These are phyloP conservation scores for Calonectria pauciramosa DNA, from an alignment of 2,329 filamentous ascomycete genomes.

Conservation along the genomic window DNA sequence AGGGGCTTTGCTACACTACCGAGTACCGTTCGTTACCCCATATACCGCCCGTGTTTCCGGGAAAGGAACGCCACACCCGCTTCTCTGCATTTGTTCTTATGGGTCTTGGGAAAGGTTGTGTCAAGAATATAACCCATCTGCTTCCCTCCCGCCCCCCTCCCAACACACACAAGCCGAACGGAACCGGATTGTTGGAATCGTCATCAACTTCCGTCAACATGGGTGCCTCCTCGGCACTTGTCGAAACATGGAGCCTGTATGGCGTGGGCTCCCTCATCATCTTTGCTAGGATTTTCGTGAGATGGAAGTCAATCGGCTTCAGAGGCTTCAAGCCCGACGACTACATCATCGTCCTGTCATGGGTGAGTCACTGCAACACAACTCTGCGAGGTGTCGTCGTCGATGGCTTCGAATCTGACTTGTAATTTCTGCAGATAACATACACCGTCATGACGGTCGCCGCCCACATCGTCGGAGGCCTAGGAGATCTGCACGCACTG, in stretches of 20 bases:
- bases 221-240: constrained; percentile 21
- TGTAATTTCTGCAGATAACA: neutral
- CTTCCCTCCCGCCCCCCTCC: neutral
- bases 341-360: constrained; percentile 32
- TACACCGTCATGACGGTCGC: constrained; percentile 35
- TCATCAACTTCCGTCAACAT: neutral
- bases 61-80: neutral
- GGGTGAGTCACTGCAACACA: constrained; percentile 18
- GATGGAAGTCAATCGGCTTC: constrained; percentile 27
- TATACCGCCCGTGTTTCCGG: constrained; percentile 10
- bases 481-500: constrained; percentile 29
- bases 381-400: neutral
- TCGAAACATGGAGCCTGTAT: constrained; percentile 31
- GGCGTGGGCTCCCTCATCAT: constrained; percentile 29
- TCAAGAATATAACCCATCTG: neutral
- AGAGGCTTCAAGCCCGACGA: constrained; percentile 28
- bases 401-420: neutral
- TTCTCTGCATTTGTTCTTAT: neutral
- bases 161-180: neutral
- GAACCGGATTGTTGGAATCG: neutral
- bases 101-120: neutral
- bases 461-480: constrained; percentile 30
- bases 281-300: constrained; percentile 23
- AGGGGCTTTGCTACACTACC: neutral
- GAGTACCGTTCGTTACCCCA: constrained; percentile 6